Percentiles rank a stretch among this genome's conserved stretches.
phyloP scores from a whole-genome alignment of 202 grass and related monocot species.

The Elaeis oleifera region DNA sequence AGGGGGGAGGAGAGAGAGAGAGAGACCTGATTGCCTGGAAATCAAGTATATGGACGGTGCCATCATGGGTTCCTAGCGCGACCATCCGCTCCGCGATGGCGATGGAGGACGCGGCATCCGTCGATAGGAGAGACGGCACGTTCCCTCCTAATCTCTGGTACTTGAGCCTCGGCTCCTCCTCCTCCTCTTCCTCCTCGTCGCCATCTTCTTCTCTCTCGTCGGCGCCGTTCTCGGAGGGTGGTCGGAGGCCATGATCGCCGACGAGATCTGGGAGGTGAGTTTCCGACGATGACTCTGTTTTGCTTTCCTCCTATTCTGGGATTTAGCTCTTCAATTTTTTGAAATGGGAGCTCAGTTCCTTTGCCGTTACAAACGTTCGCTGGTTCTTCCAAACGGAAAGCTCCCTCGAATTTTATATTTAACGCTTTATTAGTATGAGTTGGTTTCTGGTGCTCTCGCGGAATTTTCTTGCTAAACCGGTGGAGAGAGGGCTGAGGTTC shows the following conservation, averaged over 20 bases:
- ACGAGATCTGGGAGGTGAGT: constrained; percentile 1
- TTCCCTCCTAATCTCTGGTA: constrained; percentile 87
- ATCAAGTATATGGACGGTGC: constrained; percentile 91
- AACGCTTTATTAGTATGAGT: no score
- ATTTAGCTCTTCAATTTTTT: no score
- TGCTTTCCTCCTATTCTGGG: neutral
- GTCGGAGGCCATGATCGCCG: constrained; percentile 31
- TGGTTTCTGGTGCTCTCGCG: no score
- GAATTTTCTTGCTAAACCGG: no score
- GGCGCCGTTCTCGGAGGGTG: constrained; percentile 54
- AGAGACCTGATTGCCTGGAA: constrained; percentile 90
- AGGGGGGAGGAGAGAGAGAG: neutral
- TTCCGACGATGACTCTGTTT: constrained; percentile 7
- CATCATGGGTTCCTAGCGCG: constrained; percentile 82
- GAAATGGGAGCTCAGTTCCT: no score
- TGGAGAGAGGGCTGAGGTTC: no score
- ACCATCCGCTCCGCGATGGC: constrained; percentile 91
- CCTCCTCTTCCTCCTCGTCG: constrained; percentile 31
- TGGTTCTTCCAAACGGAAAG: no score
- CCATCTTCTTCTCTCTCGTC: constrained; percentile 39
- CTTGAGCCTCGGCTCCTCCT: constrained; percentile 90
- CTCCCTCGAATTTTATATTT: no score
- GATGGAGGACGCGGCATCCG: constrained; percentile 62
- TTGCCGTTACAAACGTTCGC: no score
- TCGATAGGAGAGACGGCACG: constrained; percentile 68